Conservation (phyloP, 2,329 filamentous ascomycete genomes). For the Grosmannia serpens region DNA sequence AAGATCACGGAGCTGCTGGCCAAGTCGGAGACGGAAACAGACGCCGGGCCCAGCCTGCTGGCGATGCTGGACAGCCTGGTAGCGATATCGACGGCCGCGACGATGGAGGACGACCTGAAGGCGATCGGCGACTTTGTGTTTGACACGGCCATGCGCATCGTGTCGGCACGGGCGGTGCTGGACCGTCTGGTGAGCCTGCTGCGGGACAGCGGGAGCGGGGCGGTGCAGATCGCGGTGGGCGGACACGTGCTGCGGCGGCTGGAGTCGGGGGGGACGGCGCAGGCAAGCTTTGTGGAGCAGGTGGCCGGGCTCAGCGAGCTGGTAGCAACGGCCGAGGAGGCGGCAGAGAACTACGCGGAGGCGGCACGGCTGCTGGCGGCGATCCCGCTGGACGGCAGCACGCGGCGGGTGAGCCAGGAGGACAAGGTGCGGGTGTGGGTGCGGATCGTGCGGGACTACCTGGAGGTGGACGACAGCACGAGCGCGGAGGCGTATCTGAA, state of each 20-base stretch:
- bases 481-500: slow-evolving; percentile 80
- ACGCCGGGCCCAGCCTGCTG: slow-evolving; percentile 12
- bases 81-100: slow-evolving; percentile 11
- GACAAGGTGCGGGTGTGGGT: slow-evolving; percentile 83
- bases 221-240: slow-evolving; percentile 65
- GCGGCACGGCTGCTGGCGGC: slow-evolving; percentile 70
- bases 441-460: slow-evolving; percentile 83
- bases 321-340: slow-evolving; percentile 73
- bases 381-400: slow-evolving; percentile 81
- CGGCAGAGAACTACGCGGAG: slow-evolving; percentile 64
- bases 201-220: slow-evolving; percentile 44
- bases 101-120: slow-evolving; percentile 14
- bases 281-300: slow-evolving; percentile 72
- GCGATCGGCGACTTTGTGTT: slow-evolving; percentile 15
- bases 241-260: slow-evolving; percentile 60
- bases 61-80: slow-evolving; percentile 15
- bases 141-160: slow-evolving; percentile 14
- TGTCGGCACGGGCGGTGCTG: slow-evolving; percentile 18
- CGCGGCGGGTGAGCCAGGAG: slow-evolving; percentile 70
- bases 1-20: slow-evolving; percentile 13
- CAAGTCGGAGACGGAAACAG: slow-evolving; percentile 4
- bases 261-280: slow-evolving; percentile 34
- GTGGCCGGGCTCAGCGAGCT: slow-evolving; percentile 67
- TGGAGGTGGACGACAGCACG: slow-evolving; percentile 87
- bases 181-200: slow-evolving; percentile 34